phyloP scores from a whole-genome alignment of 2,329 filamentous ascomycete genomes.

The Apiospora koreana region DNA sequence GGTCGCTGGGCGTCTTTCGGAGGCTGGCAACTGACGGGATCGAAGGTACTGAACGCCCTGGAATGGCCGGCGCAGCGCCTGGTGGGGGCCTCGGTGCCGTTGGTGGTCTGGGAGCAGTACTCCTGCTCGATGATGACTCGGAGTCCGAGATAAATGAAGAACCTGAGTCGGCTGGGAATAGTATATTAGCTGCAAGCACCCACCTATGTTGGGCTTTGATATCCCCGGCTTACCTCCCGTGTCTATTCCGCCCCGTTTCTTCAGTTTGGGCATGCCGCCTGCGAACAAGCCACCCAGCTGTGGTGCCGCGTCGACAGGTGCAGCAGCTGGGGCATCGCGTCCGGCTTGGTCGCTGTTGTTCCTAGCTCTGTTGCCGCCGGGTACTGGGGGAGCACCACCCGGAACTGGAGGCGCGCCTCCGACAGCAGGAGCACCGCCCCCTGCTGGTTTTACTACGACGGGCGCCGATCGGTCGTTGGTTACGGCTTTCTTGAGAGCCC shows the following conservation, averaged over 20 bases:
- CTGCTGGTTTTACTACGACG: conserved; percentile 57
- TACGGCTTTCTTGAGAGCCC: conserved; percentile 77
- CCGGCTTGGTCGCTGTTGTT: conserved; percentile 80
- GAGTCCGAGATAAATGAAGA: conserved; percentile 81
- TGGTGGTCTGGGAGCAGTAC: conserved; percentile 51
- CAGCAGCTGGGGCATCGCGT: conserved; percentile 41
- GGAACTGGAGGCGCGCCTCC: conserved; percentile 35
- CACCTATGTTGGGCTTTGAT: neutral
- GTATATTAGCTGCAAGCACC: neutral
- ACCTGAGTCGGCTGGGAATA: conserved; percentile 59
- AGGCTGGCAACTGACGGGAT: conserved; percentile 56
- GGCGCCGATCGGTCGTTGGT: conserved; percentile 94
- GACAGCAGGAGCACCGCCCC: conserved; percentile 60
- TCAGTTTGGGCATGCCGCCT: conserved; percentile 92
- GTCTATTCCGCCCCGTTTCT: conserved; percentile 78
- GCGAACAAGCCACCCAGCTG: conserved; percentile 88
- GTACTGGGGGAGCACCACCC: conserved; percentile 67
- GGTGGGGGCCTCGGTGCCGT: conserved; percentile 62
- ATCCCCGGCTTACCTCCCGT: conserved; percentile 58
- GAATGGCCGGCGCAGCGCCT: conserved; percentile 59
- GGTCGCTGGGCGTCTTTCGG: conserved; percentile 55
- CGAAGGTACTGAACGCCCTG: conserved; percentile 50
- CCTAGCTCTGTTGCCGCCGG: conserved; percentile 65
- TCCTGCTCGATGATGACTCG: conserved; percentile 47
- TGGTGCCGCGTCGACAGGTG: conserved; percentile 62